phyloP scores from a whole-genome alignment of 345 rosid species.

The Hirschfeldia incana region DNA sequence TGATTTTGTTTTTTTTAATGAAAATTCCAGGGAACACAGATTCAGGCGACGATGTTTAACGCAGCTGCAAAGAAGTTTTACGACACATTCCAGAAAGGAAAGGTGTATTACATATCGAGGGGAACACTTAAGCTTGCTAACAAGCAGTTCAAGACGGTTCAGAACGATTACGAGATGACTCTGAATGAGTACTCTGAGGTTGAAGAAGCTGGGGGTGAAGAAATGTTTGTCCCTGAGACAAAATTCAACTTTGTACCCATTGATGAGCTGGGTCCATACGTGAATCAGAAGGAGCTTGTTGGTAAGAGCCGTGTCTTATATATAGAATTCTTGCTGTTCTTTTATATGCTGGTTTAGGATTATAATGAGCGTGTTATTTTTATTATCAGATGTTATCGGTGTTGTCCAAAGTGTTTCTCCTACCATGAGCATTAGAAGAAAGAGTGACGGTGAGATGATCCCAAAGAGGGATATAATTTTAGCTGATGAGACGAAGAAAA shows the following conservation, averaged over 20 bases:
- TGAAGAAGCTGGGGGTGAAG: slow-evolving; percentile 78
- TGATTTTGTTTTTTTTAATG: background rate
- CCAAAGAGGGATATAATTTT: slow-evolving; percentile 89
- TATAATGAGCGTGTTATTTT: background rate
- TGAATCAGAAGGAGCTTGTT: slow-evolving; percentile 69
- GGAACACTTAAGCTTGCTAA: slow-evolving; percentile 84
- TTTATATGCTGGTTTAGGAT: background rate
- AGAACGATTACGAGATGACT: slow-evolving; percentile 93
- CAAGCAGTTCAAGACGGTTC: slow-evolving; percentile 88
- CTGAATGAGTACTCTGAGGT: slow-evolving; percentile 83
- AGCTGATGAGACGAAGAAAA: slow-evolving; percentile 81
- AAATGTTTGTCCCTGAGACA: slow-evolving; percentile 70
- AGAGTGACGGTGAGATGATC: slow-evolving; percentile 65
- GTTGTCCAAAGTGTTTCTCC: slow-evolving; percentile 88
- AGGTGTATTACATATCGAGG: slow-evolving; percentile 79
- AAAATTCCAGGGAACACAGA: slow-evolving; percentile 78
- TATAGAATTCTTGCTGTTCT: background rate
- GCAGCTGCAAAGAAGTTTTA: slow-evolving; percentile 82
- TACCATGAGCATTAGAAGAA: slow-evolving; percentile 75
- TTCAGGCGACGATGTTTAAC: slow-evolving; percentile 97
- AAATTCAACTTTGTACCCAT: slow-evolving; percentile 80
- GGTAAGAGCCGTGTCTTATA: slow-evolving; percentile 49
- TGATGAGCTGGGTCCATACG: slow-evolving; percentile 73
- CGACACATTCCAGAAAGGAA: slow-evolving; percentile 81
- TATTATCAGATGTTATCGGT: slow-evolving; percentile 69